Evolutionary conservation across 371 early-diverging fungal species (phyloP).

Genomic region (Mortierella sp.): DNA sequence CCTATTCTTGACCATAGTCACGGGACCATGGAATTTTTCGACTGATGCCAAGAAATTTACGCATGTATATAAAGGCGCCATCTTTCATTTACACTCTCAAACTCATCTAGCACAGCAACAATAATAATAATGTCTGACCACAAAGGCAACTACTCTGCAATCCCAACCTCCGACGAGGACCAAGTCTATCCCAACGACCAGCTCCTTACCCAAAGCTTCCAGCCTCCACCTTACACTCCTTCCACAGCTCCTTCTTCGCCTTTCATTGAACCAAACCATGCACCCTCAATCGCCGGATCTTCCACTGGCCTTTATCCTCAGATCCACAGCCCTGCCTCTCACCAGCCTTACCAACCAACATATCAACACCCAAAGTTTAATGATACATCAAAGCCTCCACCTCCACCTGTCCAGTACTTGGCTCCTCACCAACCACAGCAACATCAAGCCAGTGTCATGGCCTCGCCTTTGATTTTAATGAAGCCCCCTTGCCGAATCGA

Average conservation of each 20-base stretch:
- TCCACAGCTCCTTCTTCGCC: slow-evolving; percentile 49
- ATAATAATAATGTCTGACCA: slow-evolving; percentile 45
- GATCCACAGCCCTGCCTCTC: slow-evolving; percentile 15
- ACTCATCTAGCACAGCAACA: not conserved
- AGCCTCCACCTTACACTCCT: slow-evolving; percentile 54
- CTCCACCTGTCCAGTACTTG: not conserved
- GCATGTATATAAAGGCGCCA: no score
- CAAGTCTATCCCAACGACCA: slow-evolving; percentile 1
- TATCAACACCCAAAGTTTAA: slow-evolving; percentile 30
- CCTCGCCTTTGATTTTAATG: slow-evolving; percentile 38
- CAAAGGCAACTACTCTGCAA: slow-evolving; percentile 38
- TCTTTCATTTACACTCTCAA: not conserved
- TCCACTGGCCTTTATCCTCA: slow-evolving; percentile 27
- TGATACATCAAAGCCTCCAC: slow-evolving; percentile 40
- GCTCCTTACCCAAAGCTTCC: slow-evolving; percentile 28
- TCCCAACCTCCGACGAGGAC: slow-evolving; percentile 27
- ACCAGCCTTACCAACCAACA: slow-evolving; percentile 26
- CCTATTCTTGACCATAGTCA: no score
- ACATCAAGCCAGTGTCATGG: slow-evolving; percentile 17
- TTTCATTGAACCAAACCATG: slow-evolving; percentile 28
- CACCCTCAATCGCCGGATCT: slow-evolving; percentile 13
- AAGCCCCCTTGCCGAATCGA: slow-evolving; percentile 40
- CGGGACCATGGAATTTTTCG: no score
- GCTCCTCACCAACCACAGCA: slow-evolving; percentile 14
- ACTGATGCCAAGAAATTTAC: no score